phyloP scores from a whole-genome alignment of 2,329 filamentous ascomycete genomes.

The Chaetomium sp. region DNA sequence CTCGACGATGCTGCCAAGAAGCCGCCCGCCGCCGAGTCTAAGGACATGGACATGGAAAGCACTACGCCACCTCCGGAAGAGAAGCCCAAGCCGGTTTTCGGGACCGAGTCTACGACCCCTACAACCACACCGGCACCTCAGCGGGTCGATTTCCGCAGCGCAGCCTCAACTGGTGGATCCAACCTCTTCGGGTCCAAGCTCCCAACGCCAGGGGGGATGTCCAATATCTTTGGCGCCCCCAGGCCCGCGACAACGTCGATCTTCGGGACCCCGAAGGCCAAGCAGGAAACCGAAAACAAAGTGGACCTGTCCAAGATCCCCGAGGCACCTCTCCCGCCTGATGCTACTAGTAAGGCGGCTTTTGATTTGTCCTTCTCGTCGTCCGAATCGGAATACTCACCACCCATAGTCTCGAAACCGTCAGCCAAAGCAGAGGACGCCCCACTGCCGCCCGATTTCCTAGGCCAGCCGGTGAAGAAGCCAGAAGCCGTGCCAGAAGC shows the following conservation, averaged over 20 bases:
- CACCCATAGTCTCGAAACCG: constrained; percentile 26
- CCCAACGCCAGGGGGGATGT: constrained; percentile 3
- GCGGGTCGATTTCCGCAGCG: constrained; percentile 37
- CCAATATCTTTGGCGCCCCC: constrained; percentile 26
- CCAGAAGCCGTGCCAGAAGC: constrained; percentile 13
- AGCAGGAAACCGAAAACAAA: constrained; percentile 31
- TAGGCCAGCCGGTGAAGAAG: constrained; percentile 14
- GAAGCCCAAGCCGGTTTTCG: constrained; percentile 33
- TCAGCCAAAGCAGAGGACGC: constrained; percentile 24
- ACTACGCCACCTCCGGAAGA: constrained; percentile 28
- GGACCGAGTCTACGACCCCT: constrained; percentile 40
- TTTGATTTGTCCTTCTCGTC: constrained; percentile 48
- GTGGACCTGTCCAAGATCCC: constrained; percentile 26
- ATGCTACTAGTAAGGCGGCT: constrained; percentile 47
- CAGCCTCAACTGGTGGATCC: constrained; percentile 28
- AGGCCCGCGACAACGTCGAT: constrained; percentile 19
- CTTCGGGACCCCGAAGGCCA: constrained; percentile 30
- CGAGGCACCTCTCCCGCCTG: constrained; percentile 45
- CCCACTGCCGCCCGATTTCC: constrained; percentile 24
- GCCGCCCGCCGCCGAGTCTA: constrained; percentile 27
- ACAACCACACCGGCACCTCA: constrained; percentile 46
- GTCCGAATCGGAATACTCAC: constrained; percentile 34
- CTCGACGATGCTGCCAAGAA: constrained; percentile 42
- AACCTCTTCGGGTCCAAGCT: constrained; percentile 26
- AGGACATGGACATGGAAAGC: constrained; percentile 50